Percentiles rank a stretch among this genome's conserved stretches.
Evolutionary conservation across 768 basidiomycete species (phyloP).

Genomic region (Cytidiella melzeri): DNA sequence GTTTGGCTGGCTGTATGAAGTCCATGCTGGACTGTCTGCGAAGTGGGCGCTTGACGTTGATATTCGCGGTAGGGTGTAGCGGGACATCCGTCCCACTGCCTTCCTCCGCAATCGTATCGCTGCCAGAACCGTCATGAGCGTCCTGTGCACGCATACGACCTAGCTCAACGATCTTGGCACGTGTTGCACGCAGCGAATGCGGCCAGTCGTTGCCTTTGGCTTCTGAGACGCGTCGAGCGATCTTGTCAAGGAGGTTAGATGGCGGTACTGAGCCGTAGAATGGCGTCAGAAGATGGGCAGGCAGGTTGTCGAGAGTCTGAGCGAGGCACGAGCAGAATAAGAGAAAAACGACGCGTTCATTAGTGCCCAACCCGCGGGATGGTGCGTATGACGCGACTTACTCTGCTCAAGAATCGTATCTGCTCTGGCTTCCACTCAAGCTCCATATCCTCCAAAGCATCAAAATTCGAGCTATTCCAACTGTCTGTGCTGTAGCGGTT

Average conservation of each 20-base stretch:
- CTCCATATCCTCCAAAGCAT: conserved; percentile 55
- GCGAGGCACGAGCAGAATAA: conserved; percentile 5
- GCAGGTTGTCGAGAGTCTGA: conserved; percentile 79
- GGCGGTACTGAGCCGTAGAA: conserved; percentile 82
- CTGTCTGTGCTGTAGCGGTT: conserved; percentile 74
- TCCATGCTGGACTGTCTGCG: conserved; percentile 88
- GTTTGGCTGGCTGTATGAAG: conserved; percentile 54
- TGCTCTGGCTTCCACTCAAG: conserved; percentile 76
- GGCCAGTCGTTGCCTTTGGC: conserved; percentile 79
- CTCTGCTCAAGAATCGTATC: conserved; percentile 58
- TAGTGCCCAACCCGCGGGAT: neutral
- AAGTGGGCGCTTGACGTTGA: conserved; percentile 48
- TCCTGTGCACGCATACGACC: conserved; percentile 63
- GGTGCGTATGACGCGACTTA: conserved; percentile 29
- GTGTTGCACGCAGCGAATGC: conserved; percentile 75
- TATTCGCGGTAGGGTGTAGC: conserved; percentile 43
- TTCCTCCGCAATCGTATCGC: conserved; percentile 40
- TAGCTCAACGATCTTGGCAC: conserved; percentile 75
- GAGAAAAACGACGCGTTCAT: conserved; percentile 8
- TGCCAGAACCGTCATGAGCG: conserved; percentile 25
- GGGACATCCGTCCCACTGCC: conserved; percentile 37
- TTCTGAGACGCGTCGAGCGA: conserved; percentile 69
- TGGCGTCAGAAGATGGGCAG: conserved; percentile 78
- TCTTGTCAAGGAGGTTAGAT: conserved; percentile 81
- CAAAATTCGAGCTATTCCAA: conserved; percentile 76